Conservation (phyloP, 768 basidiomycete genomes). For the Pseudohyphozyma bogoriensis region DNA sequence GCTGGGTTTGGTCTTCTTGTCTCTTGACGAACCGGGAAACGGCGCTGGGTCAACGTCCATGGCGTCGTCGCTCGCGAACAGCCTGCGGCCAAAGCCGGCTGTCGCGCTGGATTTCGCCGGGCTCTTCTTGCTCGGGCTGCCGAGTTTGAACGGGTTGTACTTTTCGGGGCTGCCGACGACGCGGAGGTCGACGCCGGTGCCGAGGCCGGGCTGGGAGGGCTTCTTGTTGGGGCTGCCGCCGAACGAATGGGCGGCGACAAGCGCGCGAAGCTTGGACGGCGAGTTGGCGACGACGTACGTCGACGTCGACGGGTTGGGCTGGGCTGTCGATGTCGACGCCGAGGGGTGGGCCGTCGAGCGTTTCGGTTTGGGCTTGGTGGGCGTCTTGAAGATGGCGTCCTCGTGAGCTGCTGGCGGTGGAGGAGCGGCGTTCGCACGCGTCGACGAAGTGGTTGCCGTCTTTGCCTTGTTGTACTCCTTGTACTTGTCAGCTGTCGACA, state of each 20-base stretch:
- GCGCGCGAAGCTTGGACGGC: conserved; percentile 29
- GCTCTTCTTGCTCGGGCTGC: conserved; percentile 5
- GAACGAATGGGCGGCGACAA: conserved; percentile 28
- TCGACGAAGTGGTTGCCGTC: neutral
- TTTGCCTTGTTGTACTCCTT: conserved; percentile 25
- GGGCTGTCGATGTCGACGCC: neutral
- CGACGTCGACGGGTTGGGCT: neutral
- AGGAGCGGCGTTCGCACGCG: neutral
- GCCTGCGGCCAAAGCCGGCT: too few species aligned
- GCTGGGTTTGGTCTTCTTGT: too few species aligned
- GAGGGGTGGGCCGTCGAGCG: neutral
- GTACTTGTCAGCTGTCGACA: conserved; percentile 28
- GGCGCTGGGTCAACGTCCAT: neutral
- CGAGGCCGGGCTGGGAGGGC: neutral
- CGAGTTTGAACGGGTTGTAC: conserved; percentile 20
- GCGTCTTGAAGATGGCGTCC: conserved; percentile 19
- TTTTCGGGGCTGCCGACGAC: conserved; percentile 10
- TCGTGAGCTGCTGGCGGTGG: neutral
- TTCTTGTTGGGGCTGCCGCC: conserved; percentile 22
- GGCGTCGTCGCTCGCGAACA: conserved; percentile 2
- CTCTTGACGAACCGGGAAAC: too few species aligned
- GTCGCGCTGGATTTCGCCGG: neutral
- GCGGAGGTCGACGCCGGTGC: neutral
- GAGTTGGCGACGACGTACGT: conserved; percentile 31
- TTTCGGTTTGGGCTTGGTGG: conserved; percentile 18